These are phyloP conservation scores for Fusarium annulatum DNA, from an alignment of 2,329 filamentous ascomycete genomes.

Conservation along the genomic window DNA sequence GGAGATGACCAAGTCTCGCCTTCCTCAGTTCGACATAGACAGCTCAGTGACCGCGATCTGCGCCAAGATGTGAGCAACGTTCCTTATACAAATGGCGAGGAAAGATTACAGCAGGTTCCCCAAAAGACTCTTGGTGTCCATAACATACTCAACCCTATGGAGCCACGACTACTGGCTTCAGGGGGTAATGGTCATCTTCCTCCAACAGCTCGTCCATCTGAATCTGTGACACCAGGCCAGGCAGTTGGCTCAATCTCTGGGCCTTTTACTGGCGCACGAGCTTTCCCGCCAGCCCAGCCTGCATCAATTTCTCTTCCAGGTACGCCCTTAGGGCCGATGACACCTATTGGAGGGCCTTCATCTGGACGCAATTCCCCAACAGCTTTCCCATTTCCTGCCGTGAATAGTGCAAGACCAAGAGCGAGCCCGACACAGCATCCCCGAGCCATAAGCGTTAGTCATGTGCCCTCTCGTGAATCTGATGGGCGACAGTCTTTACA, in stretches of 20 bases:
- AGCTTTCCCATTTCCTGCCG: constrained; percentile 47
- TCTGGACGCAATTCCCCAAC: constrained; percentile 50
- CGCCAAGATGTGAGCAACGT: constrained; percentile 38
- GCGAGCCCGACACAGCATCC: constrained; percentile 48
- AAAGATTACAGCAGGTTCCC: constrained; percentile 41
- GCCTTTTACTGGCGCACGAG: constrained; percentile 38
- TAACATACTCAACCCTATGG: constrained; percentile 54
- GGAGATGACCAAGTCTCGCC: constrained; percentile 48
- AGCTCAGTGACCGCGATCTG: constrained; percentile 38
- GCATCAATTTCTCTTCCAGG: constrained; percentile 49
- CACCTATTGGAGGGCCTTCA: constrained; percentile 44
- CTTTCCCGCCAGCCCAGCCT: constrained; percentile 44
- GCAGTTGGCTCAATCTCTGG: constrained; percentile 34
- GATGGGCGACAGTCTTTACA: constrained; percentile 40
- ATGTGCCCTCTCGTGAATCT: constrained; percentile 39
- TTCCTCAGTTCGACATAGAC: constrained; percentile 37
- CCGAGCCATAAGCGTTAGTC: constrained; percentile 46
- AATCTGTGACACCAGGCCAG: constrained; percentile 33
- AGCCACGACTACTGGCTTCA: constrained; percentile 38
- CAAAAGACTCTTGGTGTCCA: constrained; percentile 50
- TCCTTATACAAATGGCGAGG: constrained; percentile 38
- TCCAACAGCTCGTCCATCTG: constrained; percentile 29
- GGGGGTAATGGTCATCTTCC: constrained; percentile 27
- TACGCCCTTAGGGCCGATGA: constrained; percentile 46
- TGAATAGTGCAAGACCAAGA: constrained; percentile 45